A percentile compares a stretch with the other conserved stretches of the same genome.
phyloP scores from a whole-genome alignment of 352 stramenopile species.

The Globisporangium barbulae region DNA sequence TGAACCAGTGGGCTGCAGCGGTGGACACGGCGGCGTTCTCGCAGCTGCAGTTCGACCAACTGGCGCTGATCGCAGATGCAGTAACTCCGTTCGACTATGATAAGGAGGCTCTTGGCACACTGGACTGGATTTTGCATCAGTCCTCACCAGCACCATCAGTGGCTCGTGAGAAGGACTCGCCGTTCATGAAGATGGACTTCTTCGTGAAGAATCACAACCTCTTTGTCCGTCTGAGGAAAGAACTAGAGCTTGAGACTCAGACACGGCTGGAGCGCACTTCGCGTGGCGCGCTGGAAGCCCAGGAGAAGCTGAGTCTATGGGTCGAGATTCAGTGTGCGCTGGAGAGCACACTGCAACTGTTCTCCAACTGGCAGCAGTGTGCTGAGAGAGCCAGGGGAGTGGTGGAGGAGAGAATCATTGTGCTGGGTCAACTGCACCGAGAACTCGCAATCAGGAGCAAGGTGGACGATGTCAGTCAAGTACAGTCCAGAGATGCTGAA shows the following conservation, averaged over 20 bases:
- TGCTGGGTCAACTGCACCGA: conserved; percentile 2
- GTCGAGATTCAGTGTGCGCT: conserved; percentile 18
- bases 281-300: conserved; percentile 19
- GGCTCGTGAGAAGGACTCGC: background rate
- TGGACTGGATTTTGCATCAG: conserved; percentile 25
- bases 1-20: conserved; percentile 22
- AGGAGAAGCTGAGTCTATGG: conserved; percentile 26
- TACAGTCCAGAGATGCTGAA: background rate
- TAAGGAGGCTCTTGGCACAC: conserved; percentile 28
- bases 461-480: background rate
- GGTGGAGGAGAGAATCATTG: conserved; percentile 3
- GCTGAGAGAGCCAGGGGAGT: background rate
- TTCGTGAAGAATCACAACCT: conserved; percentile 37
- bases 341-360: background rate
- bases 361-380: conserved; percentile 2
- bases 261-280: conserved; percentile 22
- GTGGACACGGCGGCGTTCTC: conserved; percentile 41
- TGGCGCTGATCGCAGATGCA: conserved; percentile 33
- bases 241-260: conserved; percentile 29
- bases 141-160: background rate
- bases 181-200: conserved; percentile 37
- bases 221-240: conserved; percentile 32
- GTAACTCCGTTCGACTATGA: conserved; percentile 27
- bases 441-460: conserved; percentile 1
- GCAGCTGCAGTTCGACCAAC: conserved; percentile 53